Conservation (phyloP, 345 rosid genomes). For the Geranium brycei region DNA sequence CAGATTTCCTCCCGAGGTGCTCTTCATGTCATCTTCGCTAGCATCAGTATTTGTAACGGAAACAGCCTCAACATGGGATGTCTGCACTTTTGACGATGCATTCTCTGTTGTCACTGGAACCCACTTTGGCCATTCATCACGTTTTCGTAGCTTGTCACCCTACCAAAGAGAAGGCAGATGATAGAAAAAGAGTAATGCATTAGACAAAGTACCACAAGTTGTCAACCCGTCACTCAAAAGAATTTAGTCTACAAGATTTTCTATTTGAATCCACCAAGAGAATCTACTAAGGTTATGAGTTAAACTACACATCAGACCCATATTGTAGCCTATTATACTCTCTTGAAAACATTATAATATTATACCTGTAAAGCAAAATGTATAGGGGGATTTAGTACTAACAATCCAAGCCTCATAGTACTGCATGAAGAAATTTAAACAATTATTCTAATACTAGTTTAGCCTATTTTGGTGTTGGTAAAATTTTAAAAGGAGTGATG, state of each 20-base stretch:
- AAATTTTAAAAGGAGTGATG: too few species aligned
- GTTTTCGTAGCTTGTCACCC: conserved; percentile 71
- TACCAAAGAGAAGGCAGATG: conserved; percentile 6
- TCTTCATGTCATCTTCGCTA: conserved; percentile 18
- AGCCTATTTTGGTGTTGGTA: too few species aligned
- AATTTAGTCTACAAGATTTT: neutral
- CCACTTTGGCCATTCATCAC: conserved; percentile 76
- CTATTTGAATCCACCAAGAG: neutral
- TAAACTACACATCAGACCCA: too few species aligned
- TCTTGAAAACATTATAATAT: too few species aligned
- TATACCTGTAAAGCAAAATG: too few species aligned
- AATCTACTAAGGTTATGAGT: too few species aligned
- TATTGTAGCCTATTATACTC: too few species aligned
- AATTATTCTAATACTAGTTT: too few species aligned
- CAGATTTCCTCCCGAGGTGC: conserved; percentile 14
- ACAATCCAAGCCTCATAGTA: too few species aligned
- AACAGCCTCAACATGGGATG: conserved; percentile 18
- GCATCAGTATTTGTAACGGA: conserved; percentile 12
- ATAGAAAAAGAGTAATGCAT: neutral
- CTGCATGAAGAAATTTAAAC: too few species aligned
- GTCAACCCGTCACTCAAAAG: conserved; percentile 2
- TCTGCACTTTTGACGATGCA: conserved; percentile 22
- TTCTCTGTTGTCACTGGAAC: conserved; percentile 22
- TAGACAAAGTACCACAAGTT: neutral
- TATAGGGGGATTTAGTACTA: too few species aligned